Evolutionary conservation across 306 rosid species (phyloP).

Genomic region (Bauhinia variegata): DNA sequence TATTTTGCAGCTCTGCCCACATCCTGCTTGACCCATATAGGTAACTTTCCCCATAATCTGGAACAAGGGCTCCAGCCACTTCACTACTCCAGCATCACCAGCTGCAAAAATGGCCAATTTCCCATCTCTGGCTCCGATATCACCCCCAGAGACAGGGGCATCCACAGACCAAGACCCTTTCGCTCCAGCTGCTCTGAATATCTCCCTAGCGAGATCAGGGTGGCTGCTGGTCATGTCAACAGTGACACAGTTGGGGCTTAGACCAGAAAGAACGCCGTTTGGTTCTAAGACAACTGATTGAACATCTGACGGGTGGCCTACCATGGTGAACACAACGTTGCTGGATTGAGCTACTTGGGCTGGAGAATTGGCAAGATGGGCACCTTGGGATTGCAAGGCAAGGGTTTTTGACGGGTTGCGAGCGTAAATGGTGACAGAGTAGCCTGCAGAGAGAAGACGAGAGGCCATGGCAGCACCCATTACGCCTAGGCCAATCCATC

Average conservation of each 20-base stretch:
- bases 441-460: constrained; percentile 76
- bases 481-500: constrained; percentile 84
- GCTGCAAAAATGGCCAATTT: constrained; percentile 72
- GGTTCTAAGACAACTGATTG: constrained; percentile 47
- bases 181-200: constrained; percentile 45
- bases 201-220: constrained; percentile 70
- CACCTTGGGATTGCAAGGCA: constrained; percentile 62
- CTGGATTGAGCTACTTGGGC: constrained; percentile 46
- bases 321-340: constrained; percentile 74
- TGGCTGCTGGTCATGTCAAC: constrained; percentile 81
- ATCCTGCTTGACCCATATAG: constrained; percentile 64
- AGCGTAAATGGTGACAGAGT: constrained; percentile 70
- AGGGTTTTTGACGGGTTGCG: constrained; percentile 69
- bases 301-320: constrained; percentile 80
- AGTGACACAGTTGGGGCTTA: constrained; percentile 51
- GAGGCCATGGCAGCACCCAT: constrained; percentile 89
- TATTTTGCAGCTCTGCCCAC: constrained; percentile 83
- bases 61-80: constrained; percentile 65
- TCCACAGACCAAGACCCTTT: constrained; percentile 68
- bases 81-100: constrained; percentile 58
- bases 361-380: constrained; percentile 49
- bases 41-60: constrained; percentile 56
- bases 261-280: constrained; percentile 48
- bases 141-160: constrained; percentile 89
- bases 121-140: constrained; percentile 82